phyloP scores from a whole-genome alignment of 1,284 basidiomycete genomes.

The Psilocybe mexicana region DNA sequence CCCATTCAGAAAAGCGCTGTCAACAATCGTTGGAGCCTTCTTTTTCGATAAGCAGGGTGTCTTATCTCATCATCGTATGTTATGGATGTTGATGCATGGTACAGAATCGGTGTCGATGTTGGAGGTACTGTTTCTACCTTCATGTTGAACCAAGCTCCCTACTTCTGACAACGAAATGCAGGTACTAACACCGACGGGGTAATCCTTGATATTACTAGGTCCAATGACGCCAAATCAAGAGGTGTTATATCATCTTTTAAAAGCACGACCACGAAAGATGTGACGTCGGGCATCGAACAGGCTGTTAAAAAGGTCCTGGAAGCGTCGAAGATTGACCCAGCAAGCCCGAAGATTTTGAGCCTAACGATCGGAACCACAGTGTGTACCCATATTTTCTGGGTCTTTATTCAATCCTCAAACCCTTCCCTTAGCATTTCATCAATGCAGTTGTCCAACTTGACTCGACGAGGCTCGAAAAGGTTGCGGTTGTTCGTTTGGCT shows the following conservation, averaged over 20 bases:
- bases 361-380: constrained; percentile 53
- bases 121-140: constrained; percentile 32
- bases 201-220: constrained; percentile 45
- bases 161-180: constrained; percentile 15
- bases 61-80: neutral
- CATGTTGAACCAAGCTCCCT: neutral
- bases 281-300: constrained; percentile 52
- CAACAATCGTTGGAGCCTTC: neutral
- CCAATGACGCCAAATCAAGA: constrained; percentile 30
- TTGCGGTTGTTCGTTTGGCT: constrained; percentile 51
- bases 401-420: neutral
- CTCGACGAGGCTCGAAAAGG: constrained; percentile 42
- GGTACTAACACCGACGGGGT: constrained; percentile 57
- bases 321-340: constrained; percentile 33
- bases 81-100: neutral
- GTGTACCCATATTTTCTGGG: neutral
- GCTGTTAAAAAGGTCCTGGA: constrained; percentile 42
- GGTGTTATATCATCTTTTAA: constrained; percentile 53
- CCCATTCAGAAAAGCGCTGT: neutral
- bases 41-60: neutral
- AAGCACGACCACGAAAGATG: constrained; percentile 50
- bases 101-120: constrained; percentile 53
- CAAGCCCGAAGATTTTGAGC: constrained; percentile 34
- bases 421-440: constrained; percentile 37
- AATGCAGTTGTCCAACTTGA: constrained; percentile 56